Evolutionary conservation across 192 early-diverging fungal genomes (phyloP).

Genomic region (Mortierella antarctica): DNA sequence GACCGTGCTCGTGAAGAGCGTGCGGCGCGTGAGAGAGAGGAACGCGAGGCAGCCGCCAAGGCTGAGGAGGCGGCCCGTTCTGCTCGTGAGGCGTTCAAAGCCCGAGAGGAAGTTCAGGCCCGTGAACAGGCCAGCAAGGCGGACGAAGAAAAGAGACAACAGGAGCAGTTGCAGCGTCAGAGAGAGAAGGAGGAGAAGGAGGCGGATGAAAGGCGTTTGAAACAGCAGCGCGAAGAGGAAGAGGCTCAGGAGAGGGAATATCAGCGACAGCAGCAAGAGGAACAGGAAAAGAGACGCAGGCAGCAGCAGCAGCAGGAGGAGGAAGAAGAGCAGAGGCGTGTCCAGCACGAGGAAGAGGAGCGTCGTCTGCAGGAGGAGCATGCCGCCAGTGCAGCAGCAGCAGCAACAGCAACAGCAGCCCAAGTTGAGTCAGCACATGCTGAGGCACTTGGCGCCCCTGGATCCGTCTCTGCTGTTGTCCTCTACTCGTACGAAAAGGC

Average conservation of each 20-base stretch:
- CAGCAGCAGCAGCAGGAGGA: slow-evolving; percentile 18
- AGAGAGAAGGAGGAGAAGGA: slow-evolving; percentile 12
- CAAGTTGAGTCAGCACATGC: not conserved
- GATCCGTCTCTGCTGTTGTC: slow-evolving; percentile 64
- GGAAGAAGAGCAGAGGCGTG: slow-evolving; percentile 27
- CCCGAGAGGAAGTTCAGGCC: slow-evolving; percentile 3
- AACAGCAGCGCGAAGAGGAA: slow-evolving; percentile 10
- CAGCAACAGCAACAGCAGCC: not conserved
- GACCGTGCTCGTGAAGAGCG: slow-evolving; percentile 57
- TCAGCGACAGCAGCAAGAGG: slow-evolving; percentile 35
- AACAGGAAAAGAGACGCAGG: slow-evolving; percentile 42
- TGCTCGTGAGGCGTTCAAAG: slow-evolving; percentile 39
- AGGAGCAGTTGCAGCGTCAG: slow-evolving; percentile 16
- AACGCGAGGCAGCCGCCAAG: slow-evolving; percentile 37
- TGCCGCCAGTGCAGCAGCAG: slow-evolving; percentile 1
- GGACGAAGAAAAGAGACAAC: slow-evolving; percentile 22
- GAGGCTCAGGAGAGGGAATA: slow-evolving; percentile 19
- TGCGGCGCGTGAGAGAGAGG: slow-evolving; percentile 51
- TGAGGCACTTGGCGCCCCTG: not conserved
- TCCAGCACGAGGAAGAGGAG: slow-evolving; percentile 53
- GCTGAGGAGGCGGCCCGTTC: slow-evolving; percentile 29
- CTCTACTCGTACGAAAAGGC: slow-evolving; percentile 78
- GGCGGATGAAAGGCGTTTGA: not conserved
- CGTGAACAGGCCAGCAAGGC: slow-evolving; percentile 23
- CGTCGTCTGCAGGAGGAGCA: slow-evolving; percentile 28